Evolutionary conservation across 1,139 yeast genomes (phyloP), one percentile per base, ranked within the genome.

Genomic region (Hansenula sp.): DNA sequence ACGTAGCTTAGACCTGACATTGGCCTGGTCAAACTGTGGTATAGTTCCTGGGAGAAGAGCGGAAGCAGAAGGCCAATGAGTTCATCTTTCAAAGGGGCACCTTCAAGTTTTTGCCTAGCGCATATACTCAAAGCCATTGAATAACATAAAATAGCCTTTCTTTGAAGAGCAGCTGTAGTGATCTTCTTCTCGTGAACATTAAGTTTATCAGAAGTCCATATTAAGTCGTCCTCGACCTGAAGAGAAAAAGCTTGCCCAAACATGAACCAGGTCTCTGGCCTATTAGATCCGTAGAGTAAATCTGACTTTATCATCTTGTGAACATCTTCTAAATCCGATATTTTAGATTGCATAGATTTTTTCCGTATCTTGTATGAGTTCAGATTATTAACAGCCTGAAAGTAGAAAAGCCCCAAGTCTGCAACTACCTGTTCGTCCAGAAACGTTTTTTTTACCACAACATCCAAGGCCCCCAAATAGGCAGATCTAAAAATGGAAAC

Each of bases 131-230:
- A 66, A 0, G 96, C 91, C 88, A 86, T 84, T 31, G 83, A 61
- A 53, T 84, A 89, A 48, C 95, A 84, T 10, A 89, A 54, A 1
- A 91, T 63, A 0, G 96, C 76, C 54, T 77, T 84, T 46, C 86
- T 71, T 59, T 89, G 96, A 4, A 78, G 60, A 16, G 74, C 67
- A 0, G 91, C 90, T 0, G 90, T 84, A 0, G 68, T 62, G 3
- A 68, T 67, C 54, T 85, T 85, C 51, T 84, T 73, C 9, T 85
- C 94, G 0, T 72, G 62, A 0, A 77, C 71, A 32, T 84, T 84
- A 33, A 90, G 65, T 54, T 86, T 86, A 58, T 91, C 97, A 0
- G 96, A 84, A 0, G 93, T 85, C 95, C 96, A 89, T 9, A 89
- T 81, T 44, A 93, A 67, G 52, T 88, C 96, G 61, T 89, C 96